These are phyloP conservation scores for Leersia perrieri DNA, from an alignment of 176 grass and related monocot species.

Conservation along the genomic window DNA sequence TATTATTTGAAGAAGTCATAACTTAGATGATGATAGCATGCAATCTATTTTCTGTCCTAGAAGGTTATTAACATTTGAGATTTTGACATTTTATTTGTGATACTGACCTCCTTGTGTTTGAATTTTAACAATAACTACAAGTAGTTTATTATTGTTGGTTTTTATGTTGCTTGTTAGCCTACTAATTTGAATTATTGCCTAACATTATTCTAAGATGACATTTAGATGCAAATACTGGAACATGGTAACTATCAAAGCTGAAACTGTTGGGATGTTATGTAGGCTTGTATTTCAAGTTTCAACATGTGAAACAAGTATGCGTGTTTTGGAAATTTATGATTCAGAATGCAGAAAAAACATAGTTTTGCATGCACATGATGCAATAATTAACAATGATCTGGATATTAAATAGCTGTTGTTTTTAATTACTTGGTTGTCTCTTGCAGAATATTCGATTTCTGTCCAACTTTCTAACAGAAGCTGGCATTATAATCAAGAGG, in stretches of 20 bases:
- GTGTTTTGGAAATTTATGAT: neutral
- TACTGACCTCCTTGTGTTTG: neutral
- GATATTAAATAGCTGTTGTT: neutral
- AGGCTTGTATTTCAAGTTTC: neutral
- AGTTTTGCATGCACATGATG: neutral
- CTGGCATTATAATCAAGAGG: constrained; percentile 94
- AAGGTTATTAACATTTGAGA: neutral
- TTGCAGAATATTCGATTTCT: constrained; percentile 94
- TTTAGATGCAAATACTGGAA: neutral
- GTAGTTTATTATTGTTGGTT: neutral
- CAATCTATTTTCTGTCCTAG: neutral
- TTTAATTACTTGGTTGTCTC: constrained; percentile 30
- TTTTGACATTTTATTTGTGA: neutral
- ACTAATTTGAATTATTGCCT: neutral
- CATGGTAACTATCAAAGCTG: neutral
- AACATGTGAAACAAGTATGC: neutral
- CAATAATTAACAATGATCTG: constrained; percentile 1
- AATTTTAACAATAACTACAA: constrained; percentile 8
- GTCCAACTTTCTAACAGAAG: constrained; percentile 84
- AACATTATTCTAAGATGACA: neutral
- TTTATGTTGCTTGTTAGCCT: neutral
- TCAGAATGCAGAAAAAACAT: neutral
- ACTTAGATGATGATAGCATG: neutral
- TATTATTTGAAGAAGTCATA: neutral
- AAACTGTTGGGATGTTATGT: constrained; percentile 3